phyloP scores from a whole-genome alignment of 345 rosid genomes.

The Arabidopsis thaliana region DNA sequence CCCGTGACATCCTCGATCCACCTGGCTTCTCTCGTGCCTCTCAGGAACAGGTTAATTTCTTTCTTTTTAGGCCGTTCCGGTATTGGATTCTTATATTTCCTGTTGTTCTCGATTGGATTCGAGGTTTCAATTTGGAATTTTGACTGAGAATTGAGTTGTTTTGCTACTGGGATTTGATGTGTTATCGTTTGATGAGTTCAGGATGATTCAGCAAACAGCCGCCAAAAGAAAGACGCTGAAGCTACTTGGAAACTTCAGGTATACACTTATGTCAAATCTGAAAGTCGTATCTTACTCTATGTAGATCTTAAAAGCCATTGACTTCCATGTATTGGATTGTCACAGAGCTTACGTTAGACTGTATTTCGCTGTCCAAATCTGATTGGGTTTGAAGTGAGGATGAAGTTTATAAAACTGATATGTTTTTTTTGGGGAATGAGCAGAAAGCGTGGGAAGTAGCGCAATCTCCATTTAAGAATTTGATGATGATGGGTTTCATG shows the following conservation, averaged over 20 bases:
- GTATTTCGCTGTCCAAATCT: background rate
- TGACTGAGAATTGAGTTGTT: slow-evolving; percentile 10
- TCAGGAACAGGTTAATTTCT: slow-evolving; percentile 63
- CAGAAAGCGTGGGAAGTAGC: slow-evolving; percentile 99
- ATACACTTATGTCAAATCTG: slow-evolving; percentile 2
- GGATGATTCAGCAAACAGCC: slow-evolving; percentile 85
- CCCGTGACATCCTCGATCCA: slow-evolving; percentile 94
- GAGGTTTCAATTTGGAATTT: background rate
- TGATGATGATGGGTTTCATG: slow-evolving; percentile 99
- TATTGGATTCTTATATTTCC: background rate
- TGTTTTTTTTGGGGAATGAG: slow-evolving; percentile 32
- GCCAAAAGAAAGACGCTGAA: slow-evolving; percentile 98
- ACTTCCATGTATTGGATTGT: slow-evolving; percentile 9
- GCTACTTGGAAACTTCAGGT: slow-evolving; percentile 98
- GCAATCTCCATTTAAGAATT: slow-evolving; percentile 95
- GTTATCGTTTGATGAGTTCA: slow-evolving; percentile 33
- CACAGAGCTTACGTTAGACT: background rate
- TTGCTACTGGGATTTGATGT: slow-evolving; percentile 1
- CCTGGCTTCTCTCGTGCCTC: slow-evolving; percentile 92
- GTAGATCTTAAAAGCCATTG: slow-evolving; percentile 18
- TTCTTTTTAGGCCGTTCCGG: no score
- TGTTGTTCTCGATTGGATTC: background rate
- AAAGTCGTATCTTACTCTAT: slow-evolving; percentile 2
- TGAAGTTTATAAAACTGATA: background rate
- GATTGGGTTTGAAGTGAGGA: slow-evolving; percentile 9